Evolutionary conservation across 805 yeast genomes (phyloP).

Genomic region (Pichia cephalocereana): DNA sequence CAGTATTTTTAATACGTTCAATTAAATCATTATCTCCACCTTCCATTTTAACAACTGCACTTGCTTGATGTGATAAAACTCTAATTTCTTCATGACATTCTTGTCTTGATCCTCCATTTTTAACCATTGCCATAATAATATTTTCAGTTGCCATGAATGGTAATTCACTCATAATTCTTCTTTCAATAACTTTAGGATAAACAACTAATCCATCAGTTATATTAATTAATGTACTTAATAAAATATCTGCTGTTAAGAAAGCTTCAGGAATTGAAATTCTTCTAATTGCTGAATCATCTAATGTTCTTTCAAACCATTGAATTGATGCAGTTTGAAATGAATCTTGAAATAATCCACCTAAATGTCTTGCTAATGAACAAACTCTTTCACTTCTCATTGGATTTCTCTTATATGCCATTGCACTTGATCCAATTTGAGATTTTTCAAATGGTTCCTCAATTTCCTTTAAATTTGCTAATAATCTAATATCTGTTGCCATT

Average conservation of each 20-base stretch:
- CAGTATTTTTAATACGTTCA: constrained; percentile 69
- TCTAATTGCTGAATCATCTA: constrained; percentile 97
- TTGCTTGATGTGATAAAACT: constrained; percentile 94
- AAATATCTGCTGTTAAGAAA: constrained; percentile 89
- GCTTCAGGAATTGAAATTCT: constrained; percentile 96
- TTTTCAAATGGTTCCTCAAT: constrained; percentile 97
- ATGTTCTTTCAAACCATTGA: constrained; percentile 98
- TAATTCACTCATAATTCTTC: constrained; percentile 88
- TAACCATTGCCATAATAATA: constrained; percentile 99
- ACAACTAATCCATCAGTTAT: constrained; percentile 94
- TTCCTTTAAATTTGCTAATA: constrained; percentile 94
- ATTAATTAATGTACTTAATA: constrained; percentile 80
- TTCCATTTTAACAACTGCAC: constrained; percentile 92
- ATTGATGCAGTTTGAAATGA: constrained; percentile 96
- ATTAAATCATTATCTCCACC: constrained; percentile 98
- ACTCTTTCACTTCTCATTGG: constrained; percentile 99
- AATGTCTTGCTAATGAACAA: constrained; percentile 94
- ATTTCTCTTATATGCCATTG: constrained; percentile 99
- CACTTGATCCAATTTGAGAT: constrained; percentile 96
- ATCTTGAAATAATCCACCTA: constrained; percentile 85
- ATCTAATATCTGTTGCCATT: constrained; percentile 93
- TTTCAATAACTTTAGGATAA: constrained; percentile 96
- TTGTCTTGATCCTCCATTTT: constrained; percentile 95
- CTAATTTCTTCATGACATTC: constrained; percentile 97
- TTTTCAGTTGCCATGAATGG: constrained; percentile 99